phyloP scores from a whole-genome alignment of 106 monocot species.

The Dioscorea zingiberensis region DNA sequence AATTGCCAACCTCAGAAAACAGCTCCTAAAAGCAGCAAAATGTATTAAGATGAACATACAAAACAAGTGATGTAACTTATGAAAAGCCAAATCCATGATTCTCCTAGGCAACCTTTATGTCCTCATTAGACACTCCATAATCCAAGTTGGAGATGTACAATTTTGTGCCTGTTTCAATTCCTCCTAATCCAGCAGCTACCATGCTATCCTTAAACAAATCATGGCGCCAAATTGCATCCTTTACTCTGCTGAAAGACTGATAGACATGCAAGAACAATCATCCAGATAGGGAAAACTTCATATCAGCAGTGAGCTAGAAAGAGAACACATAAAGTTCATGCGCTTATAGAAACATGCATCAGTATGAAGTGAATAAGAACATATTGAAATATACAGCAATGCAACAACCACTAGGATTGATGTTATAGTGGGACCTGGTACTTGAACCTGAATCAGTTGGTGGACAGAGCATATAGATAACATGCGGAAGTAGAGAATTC shows the following conservation, averaged over 20 bases:
- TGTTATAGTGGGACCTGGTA: too few relatives aligned
- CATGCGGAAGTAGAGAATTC: constrained; percentile 38
- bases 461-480: constrained; percentile 27
- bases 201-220: constrained; percentile 82
- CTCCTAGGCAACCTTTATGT: constrained; percentile 72
- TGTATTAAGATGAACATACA: background rate
- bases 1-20: constrained; percentile 82
- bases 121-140: constrained; percentile 91
- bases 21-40: constrained; percentile 57
- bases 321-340: too few relatives aligned
- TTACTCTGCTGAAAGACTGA: constrained; percentile 85
- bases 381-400: constrained; percentile 6
- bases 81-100: background rate
- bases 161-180: constrained; percentile 66
- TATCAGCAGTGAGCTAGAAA: constrained; percentile 17
- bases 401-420: background rate
- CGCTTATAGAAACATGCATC: too few relatives aligned
- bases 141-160: constrained; percentile 96
- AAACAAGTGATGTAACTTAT: background rate
- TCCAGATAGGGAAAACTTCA: constrained; percentile 39
- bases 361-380: background rate
- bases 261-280: constrained; percentile 15
- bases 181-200: constrained; percentile 53
- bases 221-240: constrained; percentile 58
- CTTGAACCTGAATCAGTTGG: constrained; percentile 6